Conservation (phyloP, 1,139 yeast species). For the Ashbya aceris region DNA sequence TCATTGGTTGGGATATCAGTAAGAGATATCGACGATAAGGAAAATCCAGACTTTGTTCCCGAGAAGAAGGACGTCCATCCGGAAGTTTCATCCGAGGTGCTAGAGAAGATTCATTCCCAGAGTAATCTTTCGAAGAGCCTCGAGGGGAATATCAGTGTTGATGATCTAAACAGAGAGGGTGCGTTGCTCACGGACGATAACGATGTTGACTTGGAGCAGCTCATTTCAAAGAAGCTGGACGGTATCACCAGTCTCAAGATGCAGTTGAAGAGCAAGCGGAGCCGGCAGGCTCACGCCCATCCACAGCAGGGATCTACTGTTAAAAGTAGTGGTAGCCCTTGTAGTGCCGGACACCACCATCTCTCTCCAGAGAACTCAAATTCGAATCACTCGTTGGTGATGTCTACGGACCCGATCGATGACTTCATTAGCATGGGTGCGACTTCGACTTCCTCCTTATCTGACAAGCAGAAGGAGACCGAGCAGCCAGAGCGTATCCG, state of each 20-base stretch:
- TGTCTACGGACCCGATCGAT: slow-evolving; percentile 22
- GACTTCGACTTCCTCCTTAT: background rate
- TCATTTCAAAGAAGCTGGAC: slow-evolving; percentile 12
- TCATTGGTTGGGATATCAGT: slow-evolving; percentile 23
- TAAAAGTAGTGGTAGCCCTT: background rate
- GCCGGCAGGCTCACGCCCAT: slow-evolving; percentile 7
- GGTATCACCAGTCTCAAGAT: slow-evolving; percentile 14
- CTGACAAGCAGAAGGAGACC: background rate
- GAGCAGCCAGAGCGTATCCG: slow-evolving; percentile 11
- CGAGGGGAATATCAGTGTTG: slow-evolving; percentile 23
- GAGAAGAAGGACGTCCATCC: slow-evolving; percentile 8
- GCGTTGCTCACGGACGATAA: slow-evolving; percentile 27
- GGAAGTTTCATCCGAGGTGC: slow-evolving; percentile 14
- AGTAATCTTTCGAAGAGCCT: slow-evolving; percentile 11
- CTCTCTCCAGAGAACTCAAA: slow-evolving; percentile 11
- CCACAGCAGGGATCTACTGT: background rate
- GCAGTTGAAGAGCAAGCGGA: slow-evolving; percentile 11
- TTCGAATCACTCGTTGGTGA: slow-evolving; percentile 18
- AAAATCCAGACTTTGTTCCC: slow-evolving; percentile 13
- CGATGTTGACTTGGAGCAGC: slow-evolving; percentile 18
- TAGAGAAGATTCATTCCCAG: slow-evolving; percentile 15
- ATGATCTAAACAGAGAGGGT: slow-evolving; percentile 26
- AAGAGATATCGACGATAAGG: slow-evolving; percentile 19
- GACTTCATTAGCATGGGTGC: slow-evolving; percentile 12
- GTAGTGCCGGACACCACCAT: slow-evolving; percentile 8